Conservation (phyloP, 1,139 yeast genomes). For the Saccharomyces hybrid region DNA sequence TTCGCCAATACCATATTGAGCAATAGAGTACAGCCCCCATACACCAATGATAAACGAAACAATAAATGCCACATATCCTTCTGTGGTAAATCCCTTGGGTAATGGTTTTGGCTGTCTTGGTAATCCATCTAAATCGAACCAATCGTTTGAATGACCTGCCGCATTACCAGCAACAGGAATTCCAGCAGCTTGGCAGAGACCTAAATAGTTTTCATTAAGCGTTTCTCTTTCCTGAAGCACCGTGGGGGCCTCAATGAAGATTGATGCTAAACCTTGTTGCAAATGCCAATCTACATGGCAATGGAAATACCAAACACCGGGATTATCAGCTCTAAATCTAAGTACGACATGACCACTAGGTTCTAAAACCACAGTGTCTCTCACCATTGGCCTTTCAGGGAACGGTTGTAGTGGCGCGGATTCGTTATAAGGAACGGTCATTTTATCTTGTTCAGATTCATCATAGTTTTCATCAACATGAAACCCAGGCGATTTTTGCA, state of each 20-base stretch:
- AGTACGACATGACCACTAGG: constrained; percentile 60
- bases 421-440: constrained; percentile 42
- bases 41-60: constrained; percentile 52
- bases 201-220: constrained; percentile 41
- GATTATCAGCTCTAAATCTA: constrained; percentile 65
- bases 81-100: constrained; percentile 61
- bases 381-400: constrained; percentile 53
- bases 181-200: constrained; percentile 41
- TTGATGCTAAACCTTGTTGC: constrained; percentile 67
- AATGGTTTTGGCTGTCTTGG: constrained; percentile 47
- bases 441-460: constrained; percentile 38
- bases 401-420: constrained; percentile 36
- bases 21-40: constrained; percentile 49
- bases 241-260: constrained; percentile 58
- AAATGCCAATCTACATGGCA: constrained; percentile 81
- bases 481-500: constrained; percentile 49
- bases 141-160: constrained; percentile 50
- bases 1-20: constrained; percentile 56
- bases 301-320: constrained; percentile 83
- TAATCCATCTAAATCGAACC: constrained; percentile 52
- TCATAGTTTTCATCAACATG: constrained; percentile 34
- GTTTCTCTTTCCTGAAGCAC: constrained; percentile 39
- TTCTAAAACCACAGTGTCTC: constrained; percentile 61
- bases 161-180: constrained; percentile 55
- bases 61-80: constrained; percentile 58